Evolutionary conservation across 2,329 filamentous ascomycete species (phyloP), one percentile per base, ranked within the genome.

Genomic region (Penicillium decumbens): DNA sequence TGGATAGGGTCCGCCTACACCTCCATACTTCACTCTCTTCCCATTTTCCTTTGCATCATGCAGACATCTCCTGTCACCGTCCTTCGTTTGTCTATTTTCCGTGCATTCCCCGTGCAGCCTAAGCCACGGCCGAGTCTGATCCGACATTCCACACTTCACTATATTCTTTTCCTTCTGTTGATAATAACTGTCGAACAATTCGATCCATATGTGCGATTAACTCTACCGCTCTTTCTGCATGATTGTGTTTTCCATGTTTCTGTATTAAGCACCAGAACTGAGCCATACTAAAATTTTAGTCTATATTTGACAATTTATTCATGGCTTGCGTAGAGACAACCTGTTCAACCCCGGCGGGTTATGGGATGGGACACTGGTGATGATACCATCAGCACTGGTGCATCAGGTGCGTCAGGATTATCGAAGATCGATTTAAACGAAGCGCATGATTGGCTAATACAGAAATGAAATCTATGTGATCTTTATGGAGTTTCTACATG

Each of bases 161-260:
- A 35, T 43, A 39, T 33, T 49, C 40, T 45, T 46, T 52, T 25
- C n/a, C 43, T 43, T 48, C 45, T 57, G 57, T 58, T 54, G 41
- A 59, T 57, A 57, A 57, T 56, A 49, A 6, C 33, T 41, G 43
- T 56, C 38, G 32, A 43, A 51, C 47, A 15, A 45, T 45, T 51
- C 49, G 23, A 40, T 51, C 28, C 35, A 49, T 49, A 29, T 44
- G 47, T 48, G 44, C 53, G 33, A 45, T 50, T 51, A 15, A 3
- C 20, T 51, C n/a, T 23, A 3, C 18, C 42, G 40, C 54, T 50
- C 41, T 53, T 55, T 52, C 43, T 37, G 44, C 46, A 42, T 49
- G 45, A 49, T 46, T 42, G 41, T 43, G 45, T 53, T 49, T 28
- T 43, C 25, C 51, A 44, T 50, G 47, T 41, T 44, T 53, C 50